Conservation (phyloP, 345 rosid genomes). For the Boechera stricta region DNA sequence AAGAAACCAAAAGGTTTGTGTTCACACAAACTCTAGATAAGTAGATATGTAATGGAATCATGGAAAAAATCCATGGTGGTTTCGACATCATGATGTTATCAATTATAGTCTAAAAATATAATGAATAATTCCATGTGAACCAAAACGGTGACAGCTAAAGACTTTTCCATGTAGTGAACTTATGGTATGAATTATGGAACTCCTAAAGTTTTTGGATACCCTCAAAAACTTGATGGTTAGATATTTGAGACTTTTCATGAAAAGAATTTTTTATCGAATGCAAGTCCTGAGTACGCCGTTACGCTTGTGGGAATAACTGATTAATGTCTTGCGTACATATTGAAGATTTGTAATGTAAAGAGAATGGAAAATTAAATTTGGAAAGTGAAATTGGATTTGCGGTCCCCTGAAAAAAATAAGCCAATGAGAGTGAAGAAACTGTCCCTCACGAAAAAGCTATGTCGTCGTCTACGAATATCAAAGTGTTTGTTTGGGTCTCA, state of each 20-base stretch:
- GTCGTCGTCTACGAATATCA: conserved; percentile 27
- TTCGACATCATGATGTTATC: conserved; percentile 32
- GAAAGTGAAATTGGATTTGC: conserved; percentile 35
- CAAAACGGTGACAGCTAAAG: conserved; percentile 6
- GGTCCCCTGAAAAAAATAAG: conserved; percentile 53
- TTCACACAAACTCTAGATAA: conserved; percentile 30
- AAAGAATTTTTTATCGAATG: conserved; percentile 12
- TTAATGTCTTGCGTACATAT: not conserved
- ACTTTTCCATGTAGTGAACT: not conserved
- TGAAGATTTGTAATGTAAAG: conserved; percentile 11
- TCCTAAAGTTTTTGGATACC: conserved; percentile 3
- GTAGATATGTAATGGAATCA: conserved; percentile 5
- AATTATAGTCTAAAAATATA: conserved; percentile 9
- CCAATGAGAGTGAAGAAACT: conserved; percentile 41
- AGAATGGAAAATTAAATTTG: too few relatives aligned
- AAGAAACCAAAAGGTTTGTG: conserved; percentile 7
- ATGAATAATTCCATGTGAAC: conserved; percentile 15
- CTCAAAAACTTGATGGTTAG: not conserved
- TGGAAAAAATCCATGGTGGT: conserved; percentile 23
- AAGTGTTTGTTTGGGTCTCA: conserved; percentile 62
- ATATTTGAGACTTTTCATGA: conserved; percentile 23
- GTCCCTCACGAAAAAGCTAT: conserved; percentile 11
- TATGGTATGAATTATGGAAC: conserved; percentile 7
- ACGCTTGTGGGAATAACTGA: not conserved
- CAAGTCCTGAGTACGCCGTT: conserved; percentile 23